A percentile compares a stretch with the other conserved stretches of the same genome.
These are phyloP conservation scores for Russula foetens DNA, from an alignment of 768 basidiomycete genomes.

Conservation along the genomic window DNA sequence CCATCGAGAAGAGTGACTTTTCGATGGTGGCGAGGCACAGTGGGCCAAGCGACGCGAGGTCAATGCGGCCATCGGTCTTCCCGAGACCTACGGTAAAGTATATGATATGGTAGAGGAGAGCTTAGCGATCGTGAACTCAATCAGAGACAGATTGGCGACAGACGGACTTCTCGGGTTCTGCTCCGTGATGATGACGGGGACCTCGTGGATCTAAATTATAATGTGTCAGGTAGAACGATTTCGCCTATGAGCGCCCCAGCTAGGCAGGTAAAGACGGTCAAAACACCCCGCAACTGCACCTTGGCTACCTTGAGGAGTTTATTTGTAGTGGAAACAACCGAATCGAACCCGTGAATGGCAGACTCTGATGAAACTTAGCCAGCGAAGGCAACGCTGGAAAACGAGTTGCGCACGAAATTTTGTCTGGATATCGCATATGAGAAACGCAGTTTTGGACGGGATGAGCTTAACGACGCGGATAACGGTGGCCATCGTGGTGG, in stretches of 20 bases:
- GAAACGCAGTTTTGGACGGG: conserved; percentile 46
- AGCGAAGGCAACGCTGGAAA: background rate
- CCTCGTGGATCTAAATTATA: conserved; percentile 43
- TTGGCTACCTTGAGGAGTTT: conserved; percentile 75
- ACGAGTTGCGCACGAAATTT: conserved; percentile 48
- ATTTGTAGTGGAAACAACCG: conserved; percentile 57
- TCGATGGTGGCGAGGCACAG: conserved; percentile 55
- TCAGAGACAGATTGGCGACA: background rate
- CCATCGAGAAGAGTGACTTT: conserved; percentile 85
- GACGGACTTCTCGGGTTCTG: conserved; percentile 69
- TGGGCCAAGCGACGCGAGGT: conserved; percentile 35
- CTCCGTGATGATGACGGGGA: conserved; percentile 75
- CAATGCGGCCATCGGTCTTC: conserved; percentile 6
- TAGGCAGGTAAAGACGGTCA: background rate
- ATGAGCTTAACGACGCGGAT: conserved; percentile 30
- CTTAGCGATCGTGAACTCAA: conserved; percentile 49
- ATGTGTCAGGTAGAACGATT: background rate
- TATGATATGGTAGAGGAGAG: conserved; percentile 31
- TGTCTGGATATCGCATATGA: conserved; percentile 80
- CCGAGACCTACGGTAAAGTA: conserved; percentile 49
- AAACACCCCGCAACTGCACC: conserved; percentile 29
- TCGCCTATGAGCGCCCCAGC: too few relatives aligned
- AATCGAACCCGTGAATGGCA: conserved; percentile 62
- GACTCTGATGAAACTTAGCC: conserved; percentile 26
- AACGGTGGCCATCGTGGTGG: background rate